phyloP scores from a whole-genome alignment of 139 green algal genomes.

The Astrephomene gubernaculifera region DNA sequence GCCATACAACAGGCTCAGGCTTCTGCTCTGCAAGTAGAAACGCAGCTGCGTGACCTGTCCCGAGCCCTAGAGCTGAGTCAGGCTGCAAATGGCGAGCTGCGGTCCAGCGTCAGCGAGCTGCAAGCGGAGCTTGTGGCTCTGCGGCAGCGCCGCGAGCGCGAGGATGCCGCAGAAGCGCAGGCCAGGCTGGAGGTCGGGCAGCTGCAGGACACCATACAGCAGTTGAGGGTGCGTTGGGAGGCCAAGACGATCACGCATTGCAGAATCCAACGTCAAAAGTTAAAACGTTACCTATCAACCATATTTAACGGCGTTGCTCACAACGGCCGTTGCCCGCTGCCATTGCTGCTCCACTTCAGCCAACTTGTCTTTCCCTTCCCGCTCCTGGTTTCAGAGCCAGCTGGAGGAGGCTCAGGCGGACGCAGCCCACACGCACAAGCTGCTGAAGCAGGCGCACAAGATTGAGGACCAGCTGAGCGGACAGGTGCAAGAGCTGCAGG shows the following conservation, averaged over 20 bases:
- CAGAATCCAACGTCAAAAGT: no score
- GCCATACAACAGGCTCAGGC: not conserved
- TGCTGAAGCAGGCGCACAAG: constrained; percentile 43
- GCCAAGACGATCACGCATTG: no score
- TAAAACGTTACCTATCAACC: no score
- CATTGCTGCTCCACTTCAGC: no score
- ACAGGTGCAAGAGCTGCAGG: constrained; percentile 35
- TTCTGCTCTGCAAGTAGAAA: not conserved
- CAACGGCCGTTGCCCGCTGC: no score
- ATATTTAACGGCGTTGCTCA: no score
- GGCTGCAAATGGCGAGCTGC: not conserved
- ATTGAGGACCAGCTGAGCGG: constrained; percentile 41
- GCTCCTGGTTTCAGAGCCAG: not conserved
- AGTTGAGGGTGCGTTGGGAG: not conserved
- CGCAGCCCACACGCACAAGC: constrained; percentile 5
- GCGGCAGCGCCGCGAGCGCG: not conserved
- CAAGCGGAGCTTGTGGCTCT: not conserved
- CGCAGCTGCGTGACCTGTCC: not conserved
- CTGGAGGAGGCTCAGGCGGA: constrained; percentile 32
- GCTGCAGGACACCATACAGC: not conserved
- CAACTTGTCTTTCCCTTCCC: no score
- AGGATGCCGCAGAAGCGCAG: no score
- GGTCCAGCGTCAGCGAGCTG: not conserved
- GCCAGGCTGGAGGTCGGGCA: not conserved
- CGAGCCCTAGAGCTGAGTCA: not conserved